Conservation (phyloP, 163 green algal species). For the Scenedesmus sp. region DNA sequence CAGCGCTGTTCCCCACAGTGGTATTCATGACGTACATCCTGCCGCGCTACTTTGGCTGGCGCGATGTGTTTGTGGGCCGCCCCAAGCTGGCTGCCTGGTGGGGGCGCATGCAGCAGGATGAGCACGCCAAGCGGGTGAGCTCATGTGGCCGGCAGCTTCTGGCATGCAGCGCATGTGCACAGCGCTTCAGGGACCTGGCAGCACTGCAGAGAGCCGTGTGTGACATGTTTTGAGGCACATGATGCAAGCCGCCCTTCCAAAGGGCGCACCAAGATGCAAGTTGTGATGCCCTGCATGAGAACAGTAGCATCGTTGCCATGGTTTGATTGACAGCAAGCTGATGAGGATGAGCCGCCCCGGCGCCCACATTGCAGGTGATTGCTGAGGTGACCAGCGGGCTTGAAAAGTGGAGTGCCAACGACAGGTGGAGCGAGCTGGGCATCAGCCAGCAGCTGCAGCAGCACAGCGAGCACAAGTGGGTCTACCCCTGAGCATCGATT, state of each 20-base stretch:
- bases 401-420: constrained; percentile 54
- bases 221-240: too few species aligned
- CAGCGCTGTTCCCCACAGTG: constrained; percentile 78
- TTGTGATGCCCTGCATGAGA: too few species aligned
- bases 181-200: too few species aligned
- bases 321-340: too few species aligned
- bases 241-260: too few species aligned
- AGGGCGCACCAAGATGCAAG: too few species aligned
- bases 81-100: constrained; percentile 80
- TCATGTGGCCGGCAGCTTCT: too few species aligned
- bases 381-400: constrained; percentile 58
- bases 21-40: constrained; percentile 79
- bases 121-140: constrained; percentile 48
- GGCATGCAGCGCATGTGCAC: too few species aligned
- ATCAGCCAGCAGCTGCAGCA: constrained; percentile 61
- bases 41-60: constrained; percentile 75
- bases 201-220: too few species aligned
- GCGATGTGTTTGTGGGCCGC: constrained; percentile 69
- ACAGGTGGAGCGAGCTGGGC: constrained; percentile 62
- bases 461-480: constrained; percentile 58
- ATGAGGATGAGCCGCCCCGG: too few species aligned
- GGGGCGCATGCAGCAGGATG: constrained; percentile 61
- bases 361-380: constrained; percentile 53
- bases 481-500: constrained; percentile 44
- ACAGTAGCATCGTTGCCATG: too few species aligned